Conservation (phyloP, 176 grass and related monocot species). For the Dendrocalamus sinicus region DNA sequence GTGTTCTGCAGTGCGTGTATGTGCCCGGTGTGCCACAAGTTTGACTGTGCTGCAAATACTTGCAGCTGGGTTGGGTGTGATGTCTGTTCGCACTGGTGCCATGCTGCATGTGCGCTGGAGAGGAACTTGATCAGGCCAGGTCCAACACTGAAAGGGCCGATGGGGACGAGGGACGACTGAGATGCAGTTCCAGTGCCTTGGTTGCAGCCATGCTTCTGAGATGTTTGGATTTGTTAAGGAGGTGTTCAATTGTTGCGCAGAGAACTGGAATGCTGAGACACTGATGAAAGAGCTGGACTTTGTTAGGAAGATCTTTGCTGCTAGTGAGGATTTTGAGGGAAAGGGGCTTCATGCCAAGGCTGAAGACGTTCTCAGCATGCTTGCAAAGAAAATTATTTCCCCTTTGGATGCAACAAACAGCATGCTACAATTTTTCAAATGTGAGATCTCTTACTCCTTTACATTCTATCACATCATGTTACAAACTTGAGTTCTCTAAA, state of each 20-base stretch:
- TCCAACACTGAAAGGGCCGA: conserved; percentile 64
- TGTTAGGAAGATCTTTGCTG: conserved; percentile 87
- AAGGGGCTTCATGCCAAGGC: conserved; percentile 89
- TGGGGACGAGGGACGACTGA: conserved; percentile 85
- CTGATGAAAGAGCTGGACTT: conserved; percentile 60
- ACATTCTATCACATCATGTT: not conserved
- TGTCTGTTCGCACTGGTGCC: conserved; percentile 93
- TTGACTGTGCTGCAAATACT: conserved; percentile 88
- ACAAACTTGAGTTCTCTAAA: conserved; percentile 7
- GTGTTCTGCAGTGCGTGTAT: conserved; percentile 89
- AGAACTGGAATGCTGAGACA: conserved; percentile 71
- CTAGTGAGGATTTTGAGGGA: conserved; percentile 95
- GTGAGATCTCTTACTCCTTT: conserved; percentile 61
- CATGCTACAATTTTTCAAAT: conserved; percentile 97
- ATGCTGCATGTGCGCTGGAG: conserved; percentile 81
- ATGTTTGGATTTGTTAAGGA: conserved; percentile 99
- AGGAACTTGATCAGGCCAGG: conserved; percentile 89
- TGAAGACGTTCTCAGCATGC: conserved; percentile 71
- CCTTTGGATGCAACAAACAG: conserved; percentile 63
- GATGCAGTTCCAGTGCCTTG: conserved; percentile 97
- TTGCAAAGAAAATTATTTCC: conserved; percentile 63
- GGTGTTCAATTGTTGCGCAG: conserved; percentile 83
- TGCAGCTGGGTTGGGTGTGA: conserved; percentile 98
- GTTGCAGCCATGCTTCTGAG: conserved; percentile 88
- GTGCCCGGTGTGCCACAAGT: conserved; percentile 89